phyloP scores from a whole-genome alignment of 2,329 filamentous ascomycete genomes.

The Fusarium abutilonis region DNA sequence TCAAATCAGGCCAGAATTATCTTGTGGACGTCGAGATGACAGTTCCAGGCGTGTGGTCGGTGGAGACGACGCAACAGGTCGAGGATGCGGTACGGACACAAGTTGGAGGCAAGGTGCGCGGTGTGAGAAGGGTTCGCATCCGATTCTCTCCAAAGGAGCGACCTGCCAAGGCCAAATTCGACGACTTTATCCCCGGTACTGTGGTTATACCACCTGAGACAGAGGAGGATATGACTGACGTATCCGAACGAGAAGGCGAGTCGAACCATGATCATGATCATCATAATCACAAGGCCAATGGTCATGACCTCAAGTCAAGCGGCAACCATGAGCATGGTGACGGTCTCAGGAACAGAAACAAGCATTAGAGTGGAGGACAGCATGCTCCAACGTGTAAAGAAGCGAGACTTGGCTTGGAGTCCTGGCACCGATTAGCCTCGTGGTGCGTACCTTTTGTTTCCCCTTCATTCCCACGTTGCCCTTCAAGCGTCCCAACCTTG shows the following conservation, averaged over 20 bases:
- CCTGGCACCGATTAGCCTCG: constrained; percentile 10
- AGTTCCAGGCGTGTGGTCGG: constrained; percentile 79
- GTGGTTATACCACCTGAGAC: constrained; percentile 71
- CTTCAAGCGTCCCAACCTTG: constrained; percentile 13
- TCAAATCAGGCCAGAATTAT: constrained; percentile 98
- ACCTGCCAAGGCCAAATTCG: constrained; percentile 67
- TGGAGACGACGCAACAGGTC: constrained; percentile 74
- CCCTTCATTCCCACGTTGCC: background rate
- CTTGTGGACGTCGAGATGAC: constrained; percentile 88
- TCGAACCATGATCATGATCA: constrained; percentile 54
- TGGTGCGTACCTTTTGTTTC: constrained; percentile 9
- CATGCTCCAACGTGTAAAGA: constrained; percentile 4
- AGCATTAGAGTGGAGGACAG: constrained; percentile 38
- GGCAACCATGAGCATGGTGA: constrained; percentile 38
- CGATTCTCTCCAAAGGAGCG: constrained; percentile 80
- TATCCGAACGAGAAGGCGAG: constrained; percentile 28
- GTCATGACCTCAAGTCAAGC: constrained; percentile 33
- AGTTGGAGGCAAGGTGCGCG: constrained; percentile 80
- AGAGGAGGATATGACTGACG: constrained; percentile 56
- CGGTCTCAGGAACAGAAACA: constrained; percentile 45
- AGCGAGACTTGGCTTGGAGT: constrained; percentile 9
- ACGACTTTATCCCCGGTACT: constrained; percentile 80
- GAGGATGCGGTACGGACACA: constrained; percentile 78
- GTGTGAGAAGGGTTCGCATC: constrained; percentile 83
- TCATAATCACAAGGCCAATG: constrained; percentile 47